A percentile compares a stretch with the other conserved stretches of the same genome.
Conservation (phyloP, 768 basidiomycete species). For the Boletus pseudo-olivaceus region DNA sequence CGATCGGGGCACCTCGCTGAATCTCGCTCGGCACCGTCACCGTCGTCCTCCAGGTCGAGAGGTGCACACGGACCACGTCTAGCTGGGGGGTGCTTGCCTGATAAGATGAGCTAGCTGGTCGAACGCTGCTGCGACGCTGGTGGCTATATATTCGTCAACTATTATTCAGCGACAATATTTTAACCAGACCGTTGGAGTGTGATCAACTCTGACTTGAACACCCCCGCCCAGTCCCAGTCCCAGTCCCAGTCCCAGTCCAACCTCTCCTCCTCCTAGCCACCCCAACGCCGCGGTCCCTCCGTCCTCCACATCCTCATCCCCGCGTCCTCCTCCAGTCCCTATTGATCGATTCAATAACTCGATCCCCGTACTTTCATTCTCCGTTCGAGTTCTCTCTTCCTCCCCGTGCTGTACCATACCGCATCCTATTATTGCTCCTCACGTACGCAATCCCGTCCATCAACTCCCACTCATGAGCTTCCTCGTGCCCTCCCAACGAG, state of each 20-base stretch:
- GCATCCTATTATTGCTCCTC: constrained; percentile 21
- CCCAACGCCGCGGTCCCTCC: background rate
- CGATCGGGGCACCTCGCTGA: constrained; percentile 21
- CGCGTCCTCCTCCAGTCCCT: background rate
- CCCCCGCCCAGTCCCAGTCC: background rate
- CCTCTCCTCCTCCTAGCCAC: background rate
- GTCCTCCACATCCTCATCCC: constrained; percentile 7
- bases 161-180: constrained; percentile 30
- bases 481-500: constrained; percentile 35
- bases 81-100: background rate
- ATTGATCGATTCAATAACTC: constrained; percentile 17
- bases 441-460: constrained; percentile 21
- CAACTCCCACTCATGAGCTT: constrained; percentile 30
- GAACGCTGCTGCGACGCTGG: background rate
- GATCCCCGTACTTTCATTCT: constrained; percentile 18
- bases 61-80: constrained; percentile 2
- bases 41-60: background rate
- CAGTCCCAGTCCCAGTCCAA: background rate
- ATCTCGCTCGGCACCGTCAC: constrained; percentile 25
- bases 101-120: background rate
- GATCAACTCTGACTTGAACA: constrained; percentile 23
- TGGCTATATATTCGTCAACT: constrained; percentile 1
- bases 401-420: constrained; percentile 14
- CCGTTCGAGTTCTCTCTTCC: constrained; percentile 9
- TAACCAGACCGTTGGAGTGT: constrained; percentile 8